These are phyloP conservation scores for Candida morakotiae DNA, from an alignment of 805 yeast genomes.

Conservation along the genomic window DNA sequence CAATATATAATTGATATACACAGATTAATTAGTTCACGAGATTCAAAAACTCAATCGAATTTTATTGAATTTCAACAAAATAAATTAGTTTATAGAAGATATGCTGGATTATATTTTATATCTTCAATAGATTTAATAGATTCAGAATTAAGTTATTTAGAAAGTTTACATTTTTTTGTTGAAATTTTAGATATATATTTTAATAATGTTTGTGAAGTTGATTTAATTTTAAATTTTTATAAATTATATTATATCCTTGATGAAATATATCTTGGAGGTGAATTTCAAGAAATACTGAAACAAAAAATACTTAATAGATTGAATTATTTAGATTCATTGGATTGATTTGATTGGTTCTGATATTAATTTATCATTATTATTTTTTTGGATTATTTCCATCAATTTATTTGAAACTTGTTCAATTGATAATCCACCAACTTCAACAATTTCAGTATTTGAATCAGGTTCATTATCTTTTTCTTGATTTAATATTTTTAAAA, in stretches of 20 bases:
- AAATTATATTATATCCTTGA: conserved; percentile 79
- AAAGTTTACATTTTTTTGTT: conserved; percentile 82
- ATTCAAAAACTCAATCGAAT: conserved; percentile 77
- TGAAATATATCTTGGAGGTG: conserved; percentile 88
- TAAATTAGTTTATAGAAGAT: conserved; percentile 79
- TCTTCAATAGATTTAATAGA: conserved; percentile 75
- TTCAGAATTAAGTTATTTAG: conserved; percentile 78
- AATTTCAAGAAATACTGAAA: conserved; percentile 81
- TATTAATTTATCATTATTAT: conserved; percentile 10
- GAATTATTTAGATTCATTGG: conserved; percentile 49
- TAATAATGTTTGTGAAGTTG: conserved; percentile 89
- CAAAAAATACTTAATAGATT: conserved; percentile 61
- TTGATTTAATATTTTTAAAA: conserved; percentile 41
- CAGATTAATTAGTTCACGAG: conserved; percentile 74
- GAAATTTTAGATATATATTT: conserved; percentile 84
- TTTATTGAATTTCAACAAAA: conserved; percentile 59
- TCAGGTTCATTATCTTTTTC: too few relatives aligned
- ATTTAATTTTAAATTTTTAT: conserved; percentile 86
- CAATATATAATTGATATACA: conserved; percentile 62
- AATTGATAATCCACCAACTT: conserved; percentile 57
- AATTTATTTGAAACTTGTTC: conserved; percentile 51
- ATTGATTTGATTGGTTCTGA: conserved; percentile 10
- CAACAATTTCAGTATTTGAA: conserved; percentile 37
- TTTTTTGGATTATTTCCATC: conserved; percentile 28
- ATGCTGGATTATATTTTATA: conserved; percentile 90